Evolutionary conservation across 2,329 filamentous ascomycete species (phyloP).

Genomic region (Periconia sp.): DNA sequence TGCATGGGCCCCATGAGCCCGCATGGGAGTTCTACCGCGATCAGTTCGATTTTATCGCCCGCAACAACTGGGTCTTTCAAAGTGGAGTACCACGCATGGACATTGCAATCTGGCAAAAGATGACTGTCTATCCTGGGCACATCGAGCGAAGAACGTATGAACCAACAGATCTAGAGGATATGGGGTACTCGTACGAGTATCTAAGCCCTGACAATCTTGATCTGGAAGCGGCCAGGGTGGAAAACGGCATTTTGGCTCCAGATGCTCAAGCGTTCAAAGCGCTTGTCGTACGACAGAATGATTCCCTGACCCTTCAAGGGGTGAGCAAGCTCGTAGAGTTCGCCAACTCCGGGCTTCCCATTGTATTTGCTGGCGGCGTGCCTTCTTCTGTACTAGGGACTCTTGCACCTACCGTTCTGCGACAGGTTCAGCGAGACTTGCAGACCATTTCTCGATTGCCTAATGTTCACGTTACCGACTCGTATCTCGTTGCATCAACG

Average conservation of each 20-base stretch:
- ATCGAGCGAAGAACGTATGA: conserved; percentile 35
- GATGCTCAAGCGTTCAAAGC: conserved; percentile 50
- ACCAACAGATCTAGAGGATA: conserved; percentile 17
- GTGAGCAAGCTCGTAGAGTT: conserved; percentile 43
- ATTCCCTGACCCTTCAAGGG: conserved; percentile 42
- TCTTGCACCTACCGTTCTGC: not conserved
- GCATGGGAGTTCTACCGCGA: conserved; percentile 50
- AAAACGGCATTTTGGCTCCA: conserved; percentile 47
- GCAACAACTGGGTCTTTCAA: conserved; percentile 49
- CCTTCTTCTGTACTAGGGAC: conserved; percentile 12
- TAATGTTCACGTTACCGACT: conserved; percentile 16
- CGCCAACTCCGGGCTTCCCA: conserved; percentile 49
- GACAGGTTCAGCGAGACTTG: conserved; percentile 4
- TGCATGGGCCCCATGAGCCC: conserved; percentile 52
- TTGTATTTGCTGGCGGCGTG: conserved; percentile 43
- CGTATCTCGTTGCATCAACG: conserved; percentile 13
- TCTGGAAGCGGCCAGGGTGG: conserved; percentile 47
- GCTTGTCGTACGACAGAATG: conserved; percentile 41
- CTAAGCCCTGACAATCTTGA: conserved; percentile 54
- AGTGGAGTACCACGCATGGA: conserved; percentile 49
- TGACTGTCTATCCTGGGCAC: conserved; percentile 48
- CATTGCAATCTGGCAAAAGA: conserved; percentile 31
- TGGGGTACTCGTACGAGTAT: conserved; percentile 54
- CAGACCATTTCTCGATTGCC: conserved; percentile 3
- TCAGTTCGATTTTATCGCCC: conserved; percentile 41